phyloP scores from a whole-genome alignment of 1,284 basidiomycete species.

The Ustilago loliicola region DNA sequence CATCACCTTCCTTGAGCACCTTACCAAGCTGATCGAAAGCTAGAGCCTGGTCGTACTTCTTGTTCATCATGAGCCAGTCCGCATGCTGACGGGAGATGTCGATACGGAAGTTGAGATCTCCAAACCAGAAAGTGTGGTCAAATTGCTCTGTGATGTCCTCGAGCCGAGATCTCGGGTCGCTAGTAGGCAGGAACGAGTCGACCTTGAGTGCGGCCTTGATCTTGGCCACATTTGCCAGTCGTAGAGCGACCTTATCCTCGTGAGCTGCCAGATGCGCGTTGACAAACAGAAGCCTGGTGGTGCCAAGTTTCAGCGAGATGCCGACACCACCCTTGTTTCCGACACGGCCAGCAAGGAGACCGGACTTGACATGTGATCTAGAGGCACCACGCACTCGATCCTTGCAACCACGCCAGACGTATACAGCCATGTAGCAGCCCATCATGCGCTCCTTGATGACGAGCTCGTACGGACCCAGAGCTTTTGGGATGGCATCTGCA shows the following conservation, averaged over 20 bases:
- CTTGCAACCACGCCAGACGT: slow-evolving; percentile 63
- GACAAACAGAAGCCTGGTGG: slow-evolving; percentile 82
- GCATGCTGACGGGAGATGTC: slow-evolving; percentile 74
- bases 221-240: slow-evolving; percentile 71
- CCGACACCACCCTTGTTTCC: slow-evolving; percentile 84
- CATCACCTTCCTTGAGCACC: slow-evolving; percentile 76
- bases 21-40: slow-evolving; percentile 82
- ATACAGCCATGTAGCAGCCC: slow-evolving; percentile 79
- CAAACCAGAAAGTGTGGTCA: slow-evolving; percentile 80
- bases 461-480: slow-evolving; percentile 78
- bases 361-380: slow-evolving; percentile 80
- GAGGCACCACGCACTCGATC: slow-evolving; percentile 70
- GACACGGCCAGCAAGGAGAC: slow-evolving; percentile 85
- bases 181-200: slow-evolving; percentile 75
- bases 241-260: slow-evolving; percentile 64
- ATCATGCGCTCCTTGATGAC: slow-evolving; percentile 87
- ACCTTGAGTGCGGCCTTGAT: slow-evolving; percentile 74
- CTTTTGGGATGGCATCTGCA: slow-evolving; percentile 51
- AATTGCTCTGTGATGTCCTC: slow-evolving; percentile 84
- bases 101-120: slow-evolving; percentile 71
- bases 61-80: slow-evolving; percentile 74
- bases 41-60: slow-evolving; percentile 72
- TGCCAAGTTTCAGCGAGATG: slow-evolving; percentile 81
- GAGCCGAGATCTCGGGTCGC: slow-evolving; percentile 74
- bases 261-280: slow-evolving; percentile 83